Base-by-base conservation (phyloP, 345 rosid species). In the Clarkia xantiana region DNA sequence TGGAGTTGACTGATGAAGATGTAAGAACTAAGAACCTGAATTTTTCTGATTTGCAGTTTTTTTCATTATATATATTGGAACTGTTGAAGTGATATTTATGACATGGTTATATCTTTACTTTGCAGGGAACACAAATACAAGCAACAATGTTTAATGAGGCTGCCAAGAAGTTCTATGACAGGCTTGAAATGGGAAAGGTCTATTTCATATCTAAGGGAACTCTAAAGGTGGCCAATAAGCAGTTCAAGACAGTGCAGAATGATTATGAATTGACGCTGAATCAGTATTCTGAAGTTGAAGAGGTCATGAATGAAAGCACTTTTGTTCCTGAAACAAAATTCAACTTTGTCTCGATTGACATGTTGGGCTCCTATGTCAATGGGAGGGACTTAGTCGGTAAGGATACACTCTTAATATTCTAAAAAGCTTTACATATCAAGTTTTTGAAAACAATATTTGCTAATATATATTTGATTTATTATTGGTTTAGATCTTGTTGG, bases 81-180 rank as follows among this genome's bases (percentile, higher is more conserved):
- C 3, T 41, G 18, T 0, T 22, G 3, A 41, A 18, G 10, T 0
- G 29, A 7, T 19, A 10, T 17, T 41, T 18, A 29, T 45, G 22
- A 23, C 44, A 42, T 14, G 44, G 12, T 44, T 52, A 2, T 29
- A 29, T 29, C 11, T 22, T 53, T 18, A 16, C 14, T 42, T 57
- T 11, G 15, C 44, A 89, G 94, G 96, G 97, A 53, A 86, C 96
- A 7, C 95, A 90, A 56, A 90, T 90, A 53, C 96, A 83, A 70
- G 93, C 96, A 2, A 83, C 97, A 0, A 90, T 90, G 97, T 90
- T 90, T 48, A 90, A 90, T 43, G 96, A 77, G 40, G 96, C 96
- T 60, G 97, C 96, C 8, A 70, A 44, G 66, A 90, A 81, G 61
- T 90, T 86, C 57, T 81, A 25, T 60, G 94, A 80, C 0, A 81